Conservation (phyloP, 2,329 filamentous ascomycete species). For the Nemania bipapillata region DNA sequence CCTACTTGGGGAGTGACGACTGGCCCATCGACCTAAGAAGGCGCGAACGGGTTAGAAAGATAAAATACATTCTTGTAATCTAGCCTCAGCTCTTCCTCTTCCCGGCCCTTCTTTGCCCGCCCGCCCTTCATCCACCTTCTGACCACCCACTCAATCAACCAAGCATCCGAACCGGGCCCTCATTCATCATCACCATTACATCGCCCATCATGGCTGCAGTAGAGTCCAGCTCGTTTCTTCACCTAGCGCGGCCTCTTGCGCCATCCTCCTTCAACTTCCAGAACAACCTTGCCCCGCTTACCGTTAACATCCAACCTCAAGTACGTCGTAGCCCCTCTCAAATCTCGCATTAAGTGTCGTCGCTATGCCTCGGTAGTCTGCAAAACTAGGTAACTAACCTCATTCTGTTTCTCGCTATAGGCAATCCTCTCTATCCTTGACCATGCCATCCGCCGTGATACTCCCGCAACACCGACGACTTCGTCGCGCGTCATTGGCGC, state of each 20-base stretch:
- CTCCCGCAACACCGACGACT: slow-evolving; percentile 70
- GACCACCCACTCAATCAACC: neutral
- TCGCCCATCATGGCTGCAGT: slow-evolving; percentile 76
- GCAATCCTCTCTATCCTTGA: slow-evolving; percentile 83
- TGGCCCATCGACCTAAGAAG: slow-evolving; percentile 23
- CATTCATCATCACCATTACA: neutral
- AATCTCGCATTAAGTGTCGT: neutral
- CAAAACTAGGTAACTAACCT: slow-evolving; percentile 20
- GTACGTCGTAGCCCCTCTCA: slow-evolving; percentile 62
- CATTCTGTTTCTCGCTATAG: slow-evolving; percentile 51
- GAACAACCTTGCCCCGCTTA: slow-evolving; percentile 88
- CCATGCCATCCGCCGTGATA: slow-evolving; percentile 89
- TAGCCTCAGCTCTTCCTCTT: slow-evolving; percentile 21
- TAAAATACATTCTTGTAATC: slow-evolving; percentile 10
- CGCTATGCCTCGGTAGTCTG: slow-evolving; percentile 8
- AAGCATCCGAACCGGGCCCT: too few species aligned
- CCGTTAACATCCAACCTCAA: slow-evolving; percentile 94
- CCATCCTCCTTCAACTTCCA: slow-evolving; percentile 81
- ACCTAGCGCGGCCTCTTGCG: slow-evolving; percentile 91
- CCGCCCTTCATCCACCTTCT: slow-evolving; percentile 17
- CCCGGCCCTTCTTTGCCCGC: slow-evolving; percentile 12
- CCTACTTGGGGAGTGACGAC: slow-evolving; percentile 26
- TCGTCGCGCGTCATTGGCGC: slow-evolving; percentile 97
- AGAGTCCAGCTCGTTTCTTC: slow-evolving; percentile 83
- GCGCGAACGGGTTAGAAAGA: slow-evolving; percentile 26